These are phyloP conservation scores for Plasmopara muralis DNA, from an alignment of 352 stramenopile genomes.

Conservation along the genomic window DNA sequence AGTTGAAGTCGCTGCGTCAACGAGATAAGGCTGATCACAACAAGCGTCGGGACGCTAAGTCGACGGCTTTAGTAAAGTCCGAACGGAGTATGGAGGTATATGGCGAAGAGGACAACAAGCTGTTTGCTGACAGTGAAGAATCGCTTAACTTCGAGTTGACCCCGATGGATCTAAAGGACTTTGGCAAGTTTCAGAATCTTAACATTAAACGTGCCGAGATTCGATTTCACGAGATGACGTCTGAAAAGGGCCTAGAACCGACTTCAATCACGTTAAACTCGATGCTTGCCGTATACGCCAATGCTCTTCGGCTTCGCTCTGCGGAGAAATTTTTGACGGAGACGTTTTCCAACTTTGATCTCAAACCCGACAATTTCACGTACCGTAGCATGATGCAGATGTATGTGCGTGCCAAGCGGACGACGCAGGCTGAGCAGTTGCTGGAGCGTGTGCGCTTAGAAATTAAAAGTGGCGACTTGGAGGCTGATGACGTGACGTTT, in stretches of 20 bases:
- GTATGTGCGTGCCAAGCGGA: constrained; percentile 64
- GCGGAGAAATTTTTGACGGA: constrained; percentile 44
- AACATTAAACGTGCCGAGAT: constrained; percentile 62
- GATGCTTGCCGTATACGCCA: constrained; percentile 74
- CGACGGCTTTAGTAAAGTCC: constrained; percentile 17
- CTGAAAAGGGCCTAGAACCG: constrained; percentile 27
- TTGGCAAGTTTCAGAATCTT: constrained; percentile 59
- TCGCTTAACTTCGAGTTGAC: constrained; percentile 38
- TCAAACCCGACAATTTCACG: constrained; percentile 49
- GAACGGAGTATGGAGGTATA: constrained; percentile 32
- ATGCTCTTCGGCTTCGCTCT: constrained; percentile 53
- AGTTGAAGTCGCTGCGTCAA: constrained; percentile 27
- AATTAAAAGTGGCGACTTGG: constrained; percentile 41
- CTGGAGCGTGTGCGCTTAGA: constrained; percentile 36
- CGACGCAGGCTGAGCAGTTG: constrained; percentile 41
- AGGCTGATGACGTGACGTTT: constrained; percentile 51
- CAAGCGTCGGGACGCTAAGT: constrained; percentile 32
- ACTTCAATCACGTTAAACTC: constrained; percentile 66
- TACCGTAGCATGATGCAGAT: constrained; percentile 80
- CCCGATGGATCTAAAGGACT: constrained; percentile 59
- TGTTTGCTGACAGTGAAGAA: constrained; percentile 33
- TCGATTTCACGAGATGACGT: constrained; percentile 59
- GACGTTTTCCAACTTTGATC: constrained; percentile 39
- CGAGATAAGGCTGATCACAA: constrained; percentile 24
- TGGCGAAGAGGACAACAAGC: constrained; percentile 25